Base-by-base conservation (phyloP, 345 rosid genomes). In the Brassica carinata region DNA sequence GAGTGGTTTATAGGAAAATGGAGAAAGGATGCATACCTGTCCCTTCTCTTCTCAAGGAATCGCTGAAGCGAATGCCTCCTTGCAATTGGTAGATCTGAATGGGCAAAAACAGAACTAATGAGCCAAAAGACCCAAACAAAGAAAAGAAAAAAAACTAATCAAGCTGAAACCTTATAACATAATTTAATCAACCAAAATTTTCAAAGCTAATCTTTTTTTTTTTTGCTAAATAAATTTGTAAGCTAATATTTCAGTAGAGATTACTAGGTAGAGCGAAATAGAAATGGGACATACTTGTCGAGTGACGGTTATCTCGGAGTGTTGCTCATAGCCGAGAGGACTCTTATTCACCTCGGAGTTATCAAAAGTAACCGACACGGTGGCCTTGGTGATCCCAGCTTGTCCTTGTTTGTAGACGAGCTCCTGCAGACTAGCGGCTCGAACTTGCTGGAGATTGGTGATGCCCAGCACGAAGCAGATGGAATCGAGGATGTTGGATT, bases 361-460 rank as follows among this genome's bases (percentile, higher is more conserved):
- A 73, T 93, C 98, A n/a, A 94, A 96, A 34, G 93, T 88, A 29
- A 96, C 83, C 0, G 97, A 93, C 1, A 96, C 99, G 0, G 99
- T 96, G 2, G 98, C 97, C 63, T 92, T 96, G 2, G 99, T 93
- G 43, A 96, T 92, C 64, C 99, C 99, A 38, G 99, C 99, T 85
- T 96, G 98, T 3, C 99, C 99, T 86, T 96, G 99, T 89, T 96
- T 96, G 86, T 96, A 96, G 5, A 96, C 99, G 38, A 94, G 93
- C 90, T 96, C 98, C 82, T 96, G 99, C 15, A 96, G 92, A 80
- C 92, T 96, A 5, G 98, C 85, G 43, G 99, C 99, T 33, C 98
- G 95, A 78, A 96, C 99, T 73, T 96, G 99, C 86, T 94, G 98
- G 85, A 96, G 86, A 84, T 96, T 94, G 45, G 99, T 96, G 65